phyloP scores from a whole-genome alignment of 2,329 filamentous ascomycete species.

The Aspergillus spinulosporus region DNA sequence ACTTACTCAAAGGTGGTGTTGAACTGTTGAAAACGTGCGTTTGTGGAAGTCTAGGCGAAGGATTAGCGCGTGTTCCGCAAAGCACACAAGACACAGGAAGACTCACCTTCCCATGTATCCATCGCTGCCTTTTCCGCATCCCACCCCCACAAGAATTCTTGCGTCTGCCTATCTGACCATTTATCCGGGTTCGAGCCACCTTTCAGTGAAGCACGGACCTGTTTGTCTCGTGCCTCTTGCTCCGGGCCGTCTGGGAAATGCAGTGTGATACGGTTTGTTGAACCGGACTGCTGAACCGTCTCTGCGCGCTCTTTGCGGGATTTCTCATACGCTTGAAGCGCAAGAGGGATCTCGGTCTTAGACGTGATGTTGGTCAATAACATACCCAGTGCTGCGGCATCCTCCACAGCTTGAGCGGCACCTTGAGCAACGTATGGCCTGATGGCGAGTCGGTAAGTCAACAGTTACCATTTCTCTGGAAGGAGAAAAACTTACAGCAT shows the following conservation, averaged over 20 bases:
- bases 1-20: background rate
- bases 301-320: slow-evolving; percentile 43
- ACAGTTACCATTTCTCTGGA: background rate
- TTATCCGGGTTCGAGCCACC: slow-evolving; percentile 55
- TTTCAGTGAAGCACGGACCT: slow-evolving; percentile 30
- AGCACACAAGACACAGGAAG: background rate
- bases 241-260: slow-evolving; percentile 43
- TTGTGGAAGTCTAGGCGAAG: background rate
- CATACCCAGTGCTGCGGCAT: slow-evolving; percentile 39
- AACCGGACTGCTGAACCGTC: slow-evolving; percentile 39
- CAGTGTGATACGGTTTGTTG: slow-evolving; percentile 38
- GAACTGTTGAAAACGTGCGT: background rate
- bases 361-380: slow-evolving; percentile 36
- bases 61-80: background rate
- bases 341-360: slow-evolving; percentile 34
- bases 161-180: slow-evolving; percentile 66
- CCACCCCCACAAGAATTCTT: slow-evolving; percentile 48
- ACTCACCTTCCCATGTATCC: slow-evolving; percentile 33
- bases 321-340: slow-evolving; percentile 38
- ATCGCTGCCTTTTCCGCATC: slow-evolving; percentile 38
- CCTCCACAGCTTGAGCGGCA: slow-evolving; percentile 51
- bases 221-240: slow-evolving; percentile 45
- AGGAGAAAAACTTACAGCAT: slow-evolving; percentile 36
- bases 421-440: slow-evolving; percentile 44
- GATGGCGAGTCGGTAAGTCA: background rate